phyloP scores from a whole-genome alignment of 805 yeast species.

The Sungouiella blattae region DNA sequence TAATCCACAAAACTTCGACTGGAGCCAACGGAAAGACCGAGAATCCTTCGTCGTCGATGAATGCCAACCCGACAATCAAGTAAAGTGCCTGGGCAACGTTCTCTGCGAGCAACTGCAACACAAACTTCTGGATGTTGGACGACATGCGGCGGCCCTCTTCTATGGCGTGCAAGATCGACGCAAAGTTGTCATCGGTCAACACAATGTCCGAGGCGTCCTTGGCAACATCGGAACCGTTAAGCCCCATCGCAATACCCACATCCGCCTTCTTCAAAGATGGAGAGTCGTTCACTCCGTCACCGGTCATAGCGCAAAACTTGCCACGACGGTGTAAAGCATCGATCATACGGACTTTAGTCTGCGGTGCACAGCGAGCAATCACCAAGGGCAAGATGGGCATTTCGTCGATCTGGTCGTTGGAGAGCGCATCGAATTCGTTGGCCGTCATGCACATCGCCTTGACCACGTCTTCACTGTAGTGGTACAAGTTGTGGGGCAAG shows the following conservation, averaged over 20 bases:
- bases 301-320: constrained; percentile 40
- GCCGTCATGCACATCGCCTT: constrained; percentile 38
- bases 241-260: constrained; percentile 82
- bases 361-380: constrained; percentile 40
- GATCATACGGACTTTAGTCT: constrained; percentile 40
- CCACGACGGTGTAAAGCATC: constrained; percentile 37
- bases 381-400: constrained; percentile 39
- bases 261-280: constrained; percentile 75
- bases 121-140: constrained; percentile 74
- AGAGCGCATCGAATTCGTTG: constrained; percentile 29
- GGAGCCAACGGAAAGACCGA: constrained; percentile 47
- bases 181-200: constrained; percentile 67
- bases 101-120: constrained; percentile 66
- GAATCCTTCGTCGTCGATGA: constrained; percentile 28
- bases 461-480: constrained; percentile 32
- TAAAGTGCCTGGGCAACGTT: constrained; percentile 70
- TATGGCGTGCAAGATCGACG: constrained; percentile 72
- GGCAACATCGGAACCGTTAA: constrained; percentile 79
- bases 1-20: constrained; percentile 76
- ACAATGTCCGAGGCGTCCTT: constrained; percentile 79
- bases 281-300: constrained; percentile 79
- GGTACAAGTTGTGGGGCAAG: constrained; percentile 47
- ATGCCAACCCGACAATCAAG: constrained; percentile 44
- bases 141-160: constrained; percentile 82
- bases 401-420: constrained; percentile 30